Conservation (phyloP, 2,329 filamentous ascomycete species). For the Fusarium palustre region DNA sequence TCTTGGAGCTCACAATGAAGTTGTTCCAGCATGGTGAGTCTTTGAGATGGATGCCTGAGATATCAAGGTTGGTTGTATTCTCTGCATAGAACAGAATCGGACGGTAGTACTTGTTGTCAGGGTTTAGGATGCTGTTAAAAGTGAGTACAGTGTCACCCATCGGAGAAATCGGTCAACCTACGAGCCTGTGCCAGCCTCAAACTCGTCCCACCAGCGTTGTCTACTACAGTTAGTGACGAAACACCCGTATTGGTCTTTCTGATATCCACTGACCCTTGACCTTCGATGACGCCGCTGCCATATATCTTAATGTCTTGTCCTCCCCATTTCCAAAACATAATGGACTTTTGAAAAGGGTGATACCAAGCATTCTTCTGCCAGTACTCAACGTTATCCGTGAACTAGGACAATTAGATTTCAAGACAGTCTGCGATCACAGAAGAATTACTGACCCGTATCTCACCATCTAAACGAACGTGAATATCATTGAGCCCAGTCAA, state of each 20-base stretch:
- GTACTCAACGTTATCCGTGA: not conserved
- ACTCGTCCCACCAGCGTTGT: not conserved
- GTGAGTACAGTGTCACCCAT: not conserved
- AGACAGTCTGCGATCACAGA: not conserved
- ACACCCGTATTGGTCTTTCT: not conserved
- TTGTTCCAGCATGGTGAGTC: not conserved
- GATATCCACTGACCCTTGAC: not conserved
- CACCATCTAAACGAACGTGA: not conserved
- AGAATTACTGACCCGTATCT: not conserved
- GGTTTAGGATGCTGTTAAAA: not conserved
- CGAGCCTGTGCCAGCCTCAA: not conserved
- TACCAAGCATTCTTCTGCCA: not conserved
- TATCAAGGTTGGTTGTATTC: not conserved
- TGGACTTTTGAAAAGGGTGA: not conserved
- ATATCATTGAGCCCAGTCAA: not conserved
- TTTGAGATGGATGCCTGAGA: not conserved
- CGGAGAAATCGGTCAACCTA: not conserved
- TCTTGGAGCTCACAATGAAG: not conserved
- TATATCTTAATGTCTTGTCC: not conserved
- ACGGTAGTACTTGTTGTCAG: not conserved
- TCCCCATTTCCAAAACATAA: not conserved
- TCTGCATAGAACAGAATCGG: not conserved
- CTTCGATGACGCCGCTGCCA: not conserved
- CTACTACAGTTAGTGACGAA: not conserved
- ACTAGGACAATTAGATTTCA: not conserved